Evolutionary conservation across 1,139 yeast genomes (phyloP), one percentile per base, ranked within the genome.

Genomic region (Kodamaea anthophila): DNA sequence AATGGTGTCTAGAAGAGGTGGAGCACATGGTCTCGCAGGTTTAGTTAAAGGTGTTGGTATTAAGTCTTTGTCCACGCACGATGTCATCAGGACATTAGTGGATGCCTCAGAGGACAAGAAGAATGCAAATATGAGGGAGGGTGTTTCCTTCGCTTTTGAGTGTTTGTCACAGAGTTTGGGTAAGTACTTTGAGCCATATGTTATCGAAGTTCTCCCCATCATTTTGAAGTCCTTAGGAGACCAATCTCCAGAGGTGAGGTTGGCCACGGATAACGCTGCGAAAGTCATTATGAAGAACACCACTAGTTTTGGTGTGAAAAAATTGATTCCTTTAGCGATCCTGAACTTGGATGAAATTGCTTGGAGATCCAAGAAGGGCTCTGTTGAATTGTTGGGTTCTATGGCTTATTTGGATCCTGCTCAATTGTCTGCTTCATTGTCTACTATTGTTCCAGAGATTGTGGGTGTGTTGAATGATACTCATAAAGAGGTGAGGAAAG

Each of bases 351-450:
- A 87, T 46, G 94, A 86, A 41, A 78, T 81, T 35, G 83, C 94
- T 1, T 91, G 99, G 99, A 75, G 99, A 61, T 78, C 95, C 2
- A 91, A 91, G 58, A 86, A 88, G 58, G 98, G 97, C 9, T 86
- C 97, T 5, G 98, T 91, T 18, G 98, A 93, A 50, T 63, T 91
- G 37, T 68, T 91, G 29, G 98, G 99, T 56, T 79, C 96, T 15
- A 93, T 91, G 98, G 98, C 98, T 1, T 91, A 88, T 52, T 69
- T 93, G 41, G 96, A 91, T 48, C 98, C 98, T 5, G 72, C 93
- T 3, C 98, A 91, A 53, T 68, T 93, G 44, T 86, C 97, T 4
- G 74, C 88, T 1, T 86, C 96, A 1, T 66, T 91, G 44, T 84
- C 96, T 0, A 75, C 78, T 0, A 88, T 91, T 58, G 85, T 91